Base-by-base conservation (phyloP, 768 basidiomycete species). In the Termitomyces sp. region DNA sequence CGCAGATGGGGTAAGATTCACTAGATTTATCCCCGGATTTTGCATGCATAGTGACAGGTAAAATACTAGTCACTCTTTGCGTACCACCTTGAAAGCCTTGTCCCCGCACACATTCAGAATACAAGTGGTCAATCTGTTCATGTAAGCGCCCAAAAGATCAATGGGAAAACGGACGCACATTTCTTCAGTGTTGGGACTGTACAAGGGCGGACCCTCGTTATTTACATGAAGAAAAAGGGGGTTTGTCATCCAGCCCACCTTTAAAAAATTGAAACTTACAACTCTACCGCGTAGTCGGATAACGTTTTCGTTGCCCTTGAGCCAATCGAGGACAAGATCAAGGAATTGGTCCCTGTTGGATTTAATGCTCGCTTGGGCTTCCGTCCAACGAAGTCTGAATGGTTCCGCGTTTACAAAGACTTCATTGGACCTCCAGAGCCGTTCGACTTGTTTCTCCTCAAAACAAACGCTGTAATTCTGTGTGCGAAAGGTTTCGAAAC, bases 141-240 rank as follows among this genome's bases (percentile, higher is more conserved):
- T 64, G 86, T 87, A 1, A 29, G n/a, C 14, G 94, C 94, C 1
- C 93, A 98, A 68, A 90, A 94, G 63, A 76, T 98, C 36, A 93
- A 88, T 65, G 90, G 91, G 0, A 90, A 85, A 39, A 90, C 88
- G 67, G 94, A 97, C 61, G 93, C 97, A 8, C 87, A 92, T 59
- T 98, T 96, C 76, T 98, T 98, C 75, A 90, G 88, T 63, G 92
- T 96, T 24, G 96, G 96, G 6, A 87, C 83, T 51, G 77, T 96
- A 20, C 84, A 86, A 44, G 90, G 88, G 13, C 84, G 95, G 7
- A 97, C 94, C 0, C 75, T 98, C 18, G 88, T 98, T 22, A 86
- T 96, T 44, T 96, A 91, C 69, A 94, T 96, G 88, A 94, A 94
- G 79, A 91, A 90, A 71, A 94, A 94, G 74, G 90, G 90, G 68